Conservation (phyloP, 352 stramenopile genomes). For the Phytophthora idaei region DNA sequence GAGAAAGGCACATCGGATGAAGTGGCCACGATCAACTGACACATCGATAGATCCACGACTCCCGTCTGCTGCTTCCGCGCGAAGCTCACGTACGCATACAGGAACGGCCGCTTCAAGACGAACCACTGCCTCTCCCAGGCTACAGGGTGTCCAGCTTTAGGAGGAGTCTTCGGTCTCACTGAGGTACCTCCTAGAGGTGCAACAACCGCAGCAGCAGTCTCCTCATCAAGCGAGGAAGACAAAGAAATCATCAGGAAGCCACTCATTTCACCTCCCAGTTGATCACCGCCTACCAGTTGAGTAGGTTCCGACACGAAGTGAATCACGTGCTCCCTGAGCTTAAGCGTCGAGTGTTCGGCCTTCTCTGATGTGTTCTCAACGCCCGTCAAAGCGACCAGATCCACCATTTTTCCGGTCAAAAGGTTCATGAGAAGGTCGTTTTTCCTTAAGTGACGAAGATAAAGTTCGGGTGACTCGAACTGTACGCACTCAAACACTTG, state of each 20-base stretch:
- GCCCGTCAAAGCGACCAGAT: conserved; percentile 16
- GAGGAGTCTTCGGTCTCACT: conserved; percentile 9
- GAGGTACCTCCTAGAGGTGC: conserved; percentile 23
- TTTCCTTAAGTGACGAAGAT: conserved; percentile 54
- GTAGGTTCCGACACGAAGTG: conserved; percentile 71
- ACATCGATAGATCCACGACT: conserved; percentile 75
- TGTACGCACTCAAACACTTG: conserved; percentile 56
- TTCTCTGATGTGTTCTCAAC: conserved; percentile 7
- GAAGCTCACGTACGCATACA: conserved; percentile 80
- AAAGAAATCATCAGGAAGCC: conserved; percentile 80
- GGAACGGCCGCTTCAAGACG: conserved; percentile 77
- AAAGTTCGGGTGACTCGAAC: conserved; percentile 43
- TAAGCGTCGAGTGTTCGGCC: background rate
- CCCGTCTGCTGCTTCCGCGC: conserved; percentile 67
- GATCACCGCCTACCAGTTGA: conserved; percentile 38
- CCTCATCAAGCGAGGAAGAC: conserved; percentile 52
- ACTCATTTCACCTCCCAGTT: conserved; percentile 58
- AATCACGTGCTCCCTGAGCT: conserved; percentile 26
- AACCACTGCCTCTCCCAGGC: conserved; percentile 82
- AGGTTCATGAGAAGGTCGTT: conserved; percentile 56
- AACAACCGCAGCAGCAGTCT: conserved; percentile 43
- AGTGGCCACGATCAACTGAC: conserved; percentile 56
- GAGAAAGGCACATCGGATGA: conserved; percentile 54
- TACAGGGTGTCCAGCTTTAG: conserved; percentile 12
- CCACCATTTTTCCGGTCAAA: conserved; percentile 40